Conservation (phyloP, 2,329 filamentous ascomycete genomes). For the Monosporascus sp. region DNA sequence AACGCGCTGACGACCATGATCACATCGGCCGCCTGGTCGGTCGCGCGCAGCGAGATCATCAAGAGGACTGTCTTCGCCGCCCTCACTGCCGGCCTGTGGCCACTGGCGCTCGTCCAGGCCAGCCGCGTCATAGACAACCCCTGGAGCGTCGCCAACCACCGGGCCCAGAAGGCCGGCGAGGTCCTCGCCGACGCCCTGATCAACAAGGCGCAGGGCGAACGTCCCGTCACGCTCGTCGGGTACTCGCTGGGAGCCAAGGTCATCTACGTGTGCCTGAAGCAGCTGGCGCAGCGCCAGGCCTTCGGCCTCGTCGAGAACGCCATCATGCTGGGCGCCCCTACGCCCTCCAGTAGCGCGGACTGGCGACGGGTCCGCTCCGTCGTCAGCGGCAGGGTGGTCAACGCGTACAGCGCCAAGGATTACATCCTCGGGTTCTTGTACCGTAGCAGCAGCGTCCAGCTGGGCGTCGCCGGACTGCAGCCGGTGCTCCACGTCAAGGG, state of each 20-base stretch:
- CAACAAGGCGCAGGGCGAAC: slow-evolving; percentile 76
- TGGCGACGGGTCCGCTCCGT: slow-evolving; percentile 78
- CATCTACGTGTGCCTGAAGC: slow-evolving; percentile 75
- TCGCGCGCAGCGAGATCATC: slow-evolving; percentile 53
- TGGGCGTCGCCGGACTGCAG: slow-evolving; percentile 80
- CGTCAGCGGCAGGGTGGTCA: slow-evolving; percentile 76
- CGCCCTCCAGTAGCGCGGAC: slow-evolving; percentile 63
- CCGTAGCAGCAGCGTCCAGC: slow-evolving; percentile 75
- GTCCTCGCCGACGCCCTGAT: slow-evolving; percentile 78
- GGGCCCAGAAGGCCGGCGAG: slow-evolving; percentile 67
- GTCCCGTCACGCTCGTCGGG: slow-evolving; percentile 74
- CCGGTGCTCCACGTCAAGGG: slow-evolving; percentile 60
- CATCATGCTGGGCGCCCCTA: slow-evolving; percentile 76
- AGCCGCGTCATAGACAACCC: slow-evolving; percentile 76
- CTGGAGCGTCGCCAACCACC: slow-evolving; percentile 70
- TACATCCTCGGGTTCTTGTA: slow-evolving; percentile 86
- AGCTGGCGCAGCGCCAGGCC: slow-evolving; percentile 68
- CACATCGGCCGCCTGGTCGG: slow-evolving; percentile 75
- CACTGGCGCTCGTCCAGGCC: slow-evolving; percentile 58
- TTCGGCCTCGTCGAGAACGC: slow-evolving; percentile 82
- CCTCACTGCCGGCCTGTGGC: slow-evolving; percentile 57
- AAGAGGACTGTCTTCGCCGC: slow-evolving; percentile 48
- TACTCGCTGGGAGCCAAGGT: slow-evolving; percentile 79
- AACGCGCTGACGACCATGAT: slow-evolving; percentile 73
- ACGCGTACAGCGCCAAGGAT: slow-evolving; percentile 82